These are phyloP conservation scores for Fusarium torulosum DNA, from an alignment of 2,329 filamentous ascomycete genomes.

Conservation along the genomic window DNA sequence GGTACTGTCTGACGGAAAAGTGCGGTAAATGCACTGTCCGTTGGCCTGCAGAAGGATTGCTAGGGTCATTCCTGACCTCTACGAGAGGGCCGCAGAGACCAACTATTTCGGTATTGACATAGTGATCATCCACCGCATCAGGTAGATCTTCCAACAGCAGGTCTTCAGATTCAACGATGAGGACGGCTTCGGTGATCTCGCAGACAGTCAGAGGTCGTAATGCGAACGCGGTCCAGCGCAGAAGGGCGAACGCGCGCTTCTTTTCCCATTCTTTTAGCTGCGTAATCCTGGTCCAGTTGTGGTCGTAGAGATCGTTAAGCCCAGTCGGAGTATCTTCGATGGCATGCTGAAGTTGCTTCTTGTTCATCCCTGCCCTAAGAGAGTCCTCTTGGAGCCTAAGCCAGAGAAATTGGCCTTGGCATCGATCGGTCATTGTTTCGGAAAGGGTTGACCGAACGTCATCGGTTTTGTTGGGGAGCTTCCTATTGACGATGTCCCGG, in stretches of 20 bases:
- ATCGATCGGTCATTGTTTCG: slow-evolving; percentile 47
- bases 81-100: slow-evolving; percentile 50
- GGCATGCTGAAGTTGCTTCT: slow-evolving; percentile 46
- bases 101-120: slow-evolving; percentile 49
- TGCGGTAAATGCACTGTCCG: slow-evolving; percentile 36
- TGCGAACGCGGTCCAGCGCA: slow-evolving; percentile 51
- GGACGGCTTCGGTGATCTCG: slow-evolving; percentile 49
- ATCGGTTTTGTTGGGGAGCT: slow-evolving; percentile 47
- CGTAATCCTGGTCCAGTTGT: slow-evolving; percentile 48
- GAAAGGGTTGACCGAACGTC: slow-evolving; percentile 41
- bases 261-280: slow-evolving; percentile 28
- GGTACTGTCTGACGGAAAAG: slow-evolving; percentile 43
- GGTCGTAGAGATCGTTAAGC: slow-evolving; percentile 49
- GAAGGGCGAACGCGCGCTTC: slow-evolving; percentile 48
- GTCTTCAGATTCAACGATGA: slow-evolving; percentile 37
- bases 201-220: slow-evolving; percentile 45
- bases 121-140: slow-evolving; percentile 48
- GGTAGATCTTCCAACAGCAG: slow-evolving; percentile 46
- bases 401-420: slow-evolving; percentile 54
- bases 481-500: slow-evolving; percentile 48
- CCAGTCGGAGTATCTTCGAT: slow-evolving; percentile 49
- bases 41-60: neutral
- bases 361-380: slow-evolving; percentile 46
- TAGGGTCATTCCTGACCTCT: slow-evolving; percentile 35
- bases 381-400: slow-evolving; percentile 49